A percentile compares a stretch with the other conserved stretches of the same genome.
Conservation (phyloP, 2,329 filamentous ascomycete species). For the Nothomitra cinnamomea region DNA sequence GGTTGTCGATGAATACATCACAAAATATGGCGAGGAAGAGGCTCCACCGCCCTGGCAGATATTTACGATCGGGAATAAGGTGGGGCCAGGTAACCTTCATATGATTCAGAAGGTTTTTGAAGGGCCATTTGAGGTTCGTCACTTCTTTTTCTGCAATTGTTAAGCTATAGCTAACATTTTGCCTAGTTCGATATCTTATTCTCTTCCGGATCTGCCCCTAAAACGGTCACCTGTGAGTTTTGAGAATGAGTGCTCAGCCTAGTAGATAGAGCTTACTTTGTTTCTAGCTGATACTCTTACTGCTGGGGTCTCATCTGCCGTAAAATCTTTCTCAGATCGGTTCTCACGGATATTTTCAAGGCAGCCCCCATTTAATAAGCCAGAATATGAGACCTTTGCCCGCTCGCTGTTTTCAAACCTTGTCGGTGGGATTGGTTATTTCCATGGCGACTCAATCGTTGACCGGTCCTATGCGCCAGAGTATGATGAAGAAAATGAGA, state of each 20-base stretch:
- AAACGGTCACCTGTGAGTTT: constrained; percentile 33
- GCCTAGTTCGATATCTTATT: constrained; percentile 73
- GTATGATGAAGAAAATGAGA: constrained; percentile 88
- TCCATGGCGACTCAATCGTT: constrained; percentile 73
- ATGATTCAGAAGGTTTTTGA: constrained; percentile 83
- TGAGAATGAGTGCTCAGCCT: background rate
- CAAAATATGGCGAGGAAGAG: constrained; percentile 43
- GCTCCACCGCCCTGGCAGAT: constrained; percentile 71
- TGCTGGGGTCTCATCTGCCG: constrained; percentile 47
- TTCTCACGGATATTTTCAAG: constrained; percentile 59
- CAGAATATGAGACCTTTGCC: constrained; percentile 62
- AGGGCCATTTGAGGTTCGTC: constrained; percentile 53
- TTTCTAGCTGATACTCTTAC: constrained; percentile 43
- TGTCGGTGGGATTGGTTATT: constrained; percentile 87
- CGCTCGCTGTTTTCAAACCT: constrained; percentile 90
- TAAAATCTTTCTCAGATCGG: constrained; percentile 52
- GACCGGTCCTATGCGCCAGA: constrained; percentile 84
- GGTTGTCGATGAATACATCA: constrained; percentile 41
- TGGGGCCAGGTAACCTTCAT: constrained; percentile 62
- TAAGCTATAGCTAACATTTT: constrained; percentile 4
- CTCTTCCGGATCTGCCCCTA: constrained; percentile 53
- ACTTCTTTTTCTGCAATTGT: background rate
- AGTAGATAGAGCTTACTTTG: constrained; percentile 1
- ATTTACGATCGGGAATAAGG: constrained; percentile 58
- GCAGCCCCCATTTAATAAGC: constrained; percentile 55